These are phyloP conservation scores for Apiospora pterosperma DNA, from an alignment of 2,329 filamentous ascomycete genomes.

Conservation along the genomic window DNA sequence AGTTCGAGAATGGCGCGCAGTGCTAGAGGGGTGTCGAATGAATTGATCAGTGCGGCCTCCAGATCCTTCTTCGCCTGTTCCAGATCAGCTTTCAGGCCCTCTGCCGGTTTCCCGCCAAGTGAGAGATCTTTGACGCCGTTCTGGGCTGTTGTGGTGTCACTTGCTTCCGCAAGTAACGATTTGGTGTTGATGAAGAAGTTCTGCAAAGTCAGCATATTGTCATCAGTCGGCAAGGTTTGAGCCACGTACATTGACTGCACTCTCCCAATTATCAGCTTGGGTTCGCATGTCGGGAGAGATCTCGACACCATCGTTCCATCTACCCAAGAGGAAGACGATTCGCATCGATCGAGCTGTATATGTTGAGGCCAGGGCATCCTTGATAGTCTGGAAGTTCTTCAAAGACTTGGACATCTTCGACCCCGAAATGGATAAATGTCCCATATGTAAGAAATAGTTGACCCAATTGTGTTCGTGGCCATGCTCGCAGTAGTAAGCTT, in stretches of 20 bases:
- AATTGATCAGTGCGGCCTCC: slow-evolving; percentile 67
- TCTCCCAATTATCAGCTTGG: slow-evolving; percentile 75
- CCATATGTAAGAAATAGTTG: slow-evolving; percentile 95
- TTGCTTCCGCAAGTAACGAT: slow-evolving; percentile 47
- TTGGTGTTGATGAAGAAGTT: slow-evolving; percentile 59
- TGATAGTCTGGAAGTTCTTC: slow-evolving; percentile 94
- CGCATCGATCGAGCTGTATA: slow-evolving; percentile 80
- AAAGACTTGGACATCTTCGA: slow-evolving; percentile 95
- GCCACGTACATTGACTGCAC: slow-evolving; percentile 60
- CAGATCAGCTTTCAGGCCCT: slow-evolving; percentile 36
- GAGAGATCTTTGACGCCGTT: slow-evolving; percentile 34
- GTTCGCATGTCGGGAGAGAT: slow-evolving; percentile 81
- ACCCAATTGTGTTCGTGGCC: slow-evolving; percentile 72
- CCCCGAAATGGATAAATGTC: slow-evolving; percentile 82
- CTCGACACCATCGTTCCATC: slow-evolving; percentile 89
- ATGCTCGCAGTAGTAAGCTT: slow-evolving; percentile 62
- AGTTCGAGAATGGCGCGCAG: slow-evolving; percentile 78
- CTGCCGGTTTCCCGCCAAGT: slow-evolving; percentile 27
- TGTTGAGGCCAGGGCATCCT: slow-evolving; percentile 66
- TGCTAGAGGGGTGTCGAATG: slow-evolving; percentile 79
- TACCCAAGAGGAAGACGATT: slow-evolving; percentile 82
- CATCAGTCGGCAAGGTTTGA: background rate
- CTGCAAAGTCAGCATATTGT: slow-evolving; percentile 23
- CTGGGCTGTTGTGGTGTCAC: slow-evolving; percentile 23
- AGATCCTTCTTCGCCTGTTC: slow-evolving; percentile 54